A percentile compares a stretch with the other conserved stretches of the same genome.
Evolutionary conservation across 495 filamentous ascomycete species (phyloP).

Genomic region (Jackrogersella minutella): DNA sequence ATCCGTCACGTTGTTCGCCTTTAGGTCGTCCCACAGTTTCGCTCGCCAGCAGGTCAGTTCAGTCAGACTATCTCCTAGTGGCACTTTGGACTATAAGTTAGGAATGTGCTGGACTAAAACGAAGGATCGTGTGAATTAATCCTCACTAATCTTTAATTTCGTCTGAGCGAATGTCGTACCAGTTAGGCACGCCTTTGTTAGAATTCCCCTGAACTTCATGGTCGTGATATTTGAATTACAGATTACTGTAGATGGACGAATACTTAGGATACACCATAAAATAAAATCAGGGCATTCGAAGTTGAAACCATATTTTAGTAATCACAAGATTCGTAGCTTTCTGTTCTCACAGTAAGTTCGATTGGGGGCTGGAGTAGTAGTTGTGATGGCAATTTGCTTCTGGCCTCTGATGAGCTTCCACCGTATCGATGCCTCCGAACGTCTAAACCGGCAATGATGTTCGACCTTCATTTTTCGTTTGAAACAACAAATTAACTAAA

Average conservation of each 20-base stretch:
- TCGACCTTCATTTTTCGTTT: neutral
- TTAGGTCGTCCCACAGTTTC: slow-evolving; percentile 49
- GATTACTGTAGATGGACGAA: neutral
- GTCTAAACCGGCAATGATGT: slow-evolving; percentile 28
- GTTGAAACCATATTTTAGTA: neutral
- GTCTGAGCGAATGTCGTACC: slow-evolving; percentile 5
- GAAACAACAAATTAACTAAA: neutral
- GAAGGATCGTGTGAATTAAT: neutral
- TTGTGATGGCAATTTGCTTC: neutral
- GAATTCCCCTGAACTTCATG: slow-evolving; percentile 16
- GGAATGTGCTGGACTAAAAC: neutral
- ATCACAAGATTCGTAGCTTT: neutral
- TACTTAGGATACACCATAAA: neutral
- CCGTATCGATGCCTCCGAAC: slow-evolving; percentile 3
- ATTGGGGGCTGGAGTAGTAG: neutral
- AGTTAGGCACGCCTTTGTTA: slow-evolving; percentile 5
- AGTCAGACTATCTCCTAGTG: slow-evolving; percentile 53
- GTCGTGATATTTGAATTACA: neutral
- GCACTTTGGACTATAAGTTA: slow-evolving; percentile 40
- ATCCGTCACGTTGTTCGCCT: slow-evolving; percentile 36
- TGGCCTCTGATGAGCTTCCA: neutral
- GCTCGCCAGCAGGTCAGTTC: slow-evolving; percentile 56
- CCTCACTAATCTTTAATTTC: slow-evolving; percentile 32
- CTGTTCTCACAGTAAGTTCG: neutral
- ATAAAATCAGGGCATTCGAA: neutral